phyloP scores from a whole-genome alignment of 2,329 filamentous ascomycete species.

The Aspergillus carbonarius region DNA sequence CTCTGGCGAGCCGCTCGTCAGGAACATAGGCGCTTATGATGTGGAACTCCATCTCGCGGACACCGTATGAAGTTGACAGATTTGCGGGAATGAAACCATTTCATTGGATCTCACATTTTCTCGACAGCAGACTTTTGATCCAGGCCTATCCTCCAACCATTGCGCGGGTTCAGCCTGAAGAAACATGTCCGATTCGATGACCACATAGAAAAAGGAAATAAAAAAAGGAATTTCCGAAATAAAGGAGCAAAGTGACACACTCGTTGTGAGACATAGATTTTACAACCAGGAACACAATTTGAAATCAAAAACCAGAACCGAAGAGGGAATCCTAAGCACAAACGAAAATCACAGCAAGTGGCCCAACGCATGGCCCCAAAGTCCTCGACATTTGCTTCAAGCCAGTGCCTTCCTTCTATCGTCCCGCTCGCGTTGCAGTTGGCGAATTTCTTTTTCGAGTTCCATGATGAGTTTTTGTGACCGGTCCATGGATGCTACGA shows the following conservation, averaged over 20 bases:
- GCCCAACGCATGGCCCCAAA: conserved; percentile 4
- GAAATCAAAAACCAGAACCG: conserved; percentile 15
- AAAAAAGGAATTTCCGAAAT: conserved; percentile 1
- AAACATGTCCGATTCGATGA: conserved; percentile 27
- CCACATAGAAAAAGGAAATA: conserved; percentile 13
- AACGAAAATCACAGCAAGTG: conserved; percentile 17
- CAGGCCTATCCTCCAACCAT: conserved; percentile 26
- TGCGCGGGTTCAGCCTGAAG: conserved; percentile 25
- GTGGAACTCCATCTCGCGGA: conserved; percentile 26
- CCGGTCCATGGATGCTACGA: conserved; percentile 63
- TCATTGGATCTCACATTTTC: conserved; percentile 27
- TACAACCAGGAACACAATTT: conserved; percentile 15
- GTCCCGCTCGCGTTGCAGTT: conserved; percentile 60
- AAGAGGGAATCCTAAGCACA: conserved; percentile 24
- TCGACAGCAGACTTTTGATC: conserved; percentile 13
- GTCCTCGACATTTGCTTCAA: conserved; percentile 10
- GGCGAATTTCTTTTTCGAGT: conserved; percentile 67
- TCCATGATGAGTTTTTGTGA: conserved; percentile 70
- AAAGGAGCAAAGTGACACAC: conserved; percentile 14
- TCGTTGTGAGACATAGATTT: conserved; percentile 30
- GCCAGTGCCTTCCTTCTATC: conserved; percentile 35
- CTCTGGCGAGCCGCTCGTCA: conserved; percentile 34
- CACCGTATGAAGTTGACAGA: conserved; percentile 11
- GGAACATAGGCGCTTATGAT: conserved; percentile 35
- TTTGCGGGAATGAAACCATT: conserved; percentile 18